Conservation (phyloP, 306 rosid species). For the Corylus avellana region DNA sequence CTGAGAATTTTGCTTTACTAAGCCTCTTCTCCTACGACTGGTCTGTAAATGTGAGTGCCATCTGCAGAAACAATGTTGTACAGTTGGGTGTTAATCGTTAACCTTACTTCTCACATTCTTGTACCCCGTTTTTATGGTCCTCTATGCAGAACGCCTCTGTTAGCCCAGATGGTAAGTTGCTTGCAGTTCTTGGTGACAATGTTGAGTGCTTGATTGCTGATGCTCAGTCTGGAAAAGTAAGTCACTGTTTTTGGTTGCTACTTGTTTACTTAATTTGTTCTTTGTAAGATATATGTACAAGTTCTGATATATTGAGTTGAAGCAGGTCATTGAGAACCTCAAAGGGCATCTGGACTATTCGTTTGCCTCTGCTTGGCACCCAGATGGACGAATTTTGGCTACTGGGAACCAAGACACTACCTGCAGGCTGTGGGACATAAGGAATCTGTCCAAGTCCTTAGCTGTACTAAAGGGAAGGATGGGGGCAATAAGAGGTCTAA, state of each 20-base stretch:
- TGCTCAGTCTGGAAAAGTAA: conserved; percentile 71
- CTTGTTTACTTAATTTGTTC: neutral
- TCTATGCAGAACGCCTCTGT: conserved; percentile 63
- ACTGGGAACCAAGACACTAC: conserved; percentile 97
- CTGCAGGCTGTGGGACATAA: conserved; percentile 92
- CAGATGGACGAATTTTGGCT: conserved; percentile 77
- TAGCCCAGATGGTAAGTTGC: conserved; percentile 80
- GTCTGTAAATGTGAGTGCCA: conserved; percentile 90
- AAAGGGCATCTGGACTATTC: conserved; percentile 92
- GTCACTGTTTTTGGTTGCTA: neutral
- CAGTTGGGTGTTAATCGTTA: neutral
- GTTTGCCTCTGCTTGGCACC: conserved; percentile 97
- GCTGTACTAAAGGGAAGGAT: conserved; percentile 85
- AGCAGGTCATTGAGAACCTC: conserved; percentile 58
- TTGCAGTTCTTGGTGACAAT: conserved; percentile 88
- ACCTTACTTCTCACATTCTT: neutral
- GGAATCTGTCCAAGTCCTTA: conserved; percentile 72
- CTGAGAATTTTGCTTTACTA: conserved; percentile 59
- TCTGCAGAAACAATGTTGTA: conserved; percentile 14
- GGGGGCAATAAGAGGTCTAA: conserved; percentile 85
- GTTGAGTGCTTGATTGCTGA: conserved; percentile 78
- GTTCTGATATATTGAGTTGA: neutral
- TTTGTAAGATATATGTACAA: neutral
- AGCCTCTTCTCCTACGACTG: conserved; percentile 71
- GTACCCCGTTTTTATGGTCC: conserved; percentile 1